Evolutionary conservation across 257 asterid genomes (phyloP).

Genomic region (Capsicum baccatum): DNA sequence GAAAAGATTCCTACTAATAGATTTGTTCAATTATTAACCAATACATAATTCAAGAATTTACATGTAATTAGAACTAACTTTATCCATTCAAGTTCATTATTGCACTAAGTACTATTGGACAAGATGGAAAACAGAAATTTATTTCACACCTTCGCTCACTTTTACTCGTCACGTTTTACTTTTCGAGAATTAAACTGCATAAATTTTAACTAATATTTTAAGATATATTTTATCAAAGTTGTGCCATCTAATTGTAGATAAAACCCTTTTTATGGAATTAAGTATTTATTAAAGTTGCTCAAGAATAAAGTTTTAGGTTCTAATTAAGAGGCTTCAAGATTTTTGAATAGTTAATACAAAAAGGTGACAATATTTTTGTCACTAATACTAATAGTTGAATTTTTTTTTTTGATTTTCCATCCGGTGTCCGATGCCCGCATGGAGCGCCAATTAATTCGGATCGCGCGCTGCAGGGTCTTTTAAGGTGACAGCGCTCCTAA

Average conservation of each 20-base stretch:
- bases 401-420: no score
- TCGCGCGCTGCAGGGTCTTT: no score
- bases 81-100: background rate
- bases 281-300: background rate
- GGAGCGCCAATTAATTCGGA: no score
- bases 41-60: background rate
- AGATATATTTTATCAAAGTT: no score
- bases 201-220: no score
- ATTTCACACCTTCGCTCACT: background rate
- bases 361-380: constrained; percentile 32
- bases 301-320: constrained; percentile 41
- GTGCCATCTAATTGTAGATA: no score
- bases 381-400: constrained; percentile 43
- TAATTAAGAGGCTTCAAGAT: constrained; percentile 40
- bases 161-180: no score
- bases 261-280: no score
- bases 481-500: no score
- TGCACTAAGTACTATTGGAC: background rate
- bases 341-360: constrained; percentile 13
- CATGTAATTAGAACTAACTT: background rate
- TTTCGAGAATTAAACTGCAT: no score
- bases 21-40: background rate
- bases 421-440: no score
- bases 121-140: background rate
- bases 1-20: background rate